phyloP scores from a whole-genome alignment of 176 grass and related monocot species.

The Aegilops speltoides region DNA sequence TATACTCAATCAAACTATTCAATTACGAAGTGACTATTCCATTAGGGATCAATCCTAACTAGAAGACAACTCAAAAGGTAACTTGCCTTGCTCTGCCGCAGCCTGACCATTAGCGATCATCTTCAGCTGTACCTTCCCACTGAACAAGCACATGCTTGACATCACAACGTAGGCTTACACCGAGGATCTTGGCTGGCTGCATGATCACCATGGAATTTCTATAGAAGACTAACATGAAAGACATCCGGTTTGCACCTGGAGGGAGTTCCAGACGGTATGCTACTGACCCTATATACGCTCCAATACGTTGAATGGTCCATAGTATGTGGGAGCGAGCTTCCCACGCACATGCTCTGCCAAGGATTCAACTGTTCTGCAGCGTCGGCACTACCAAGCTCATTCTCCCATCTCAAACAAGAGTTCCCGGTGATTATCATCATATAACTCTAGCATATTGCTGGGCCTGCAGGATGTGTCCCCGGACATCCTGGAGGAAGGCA shows the following conservation, averaged over 20 bases:
- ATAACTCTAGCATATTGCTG: neutral
- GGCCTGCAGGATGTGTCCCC: neutral
- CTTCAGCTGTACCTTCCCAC: no score
- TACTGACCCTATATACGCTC: neutral
- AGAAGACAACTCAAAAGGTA: no score
- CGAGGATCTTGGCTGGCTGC: neutral
- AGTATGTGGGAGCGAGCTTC: neutral
- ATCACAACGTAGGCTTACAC: no score
- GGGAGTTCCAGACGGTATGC: neutral
- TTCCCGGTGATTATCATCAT: neutral
- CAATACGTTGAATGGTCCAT: neutral
- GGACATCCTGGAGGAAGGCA: neutral
- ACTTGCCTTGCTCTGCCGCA: no score
- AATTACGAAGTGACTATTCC: no score
- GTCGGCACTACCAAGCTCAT: neutral
- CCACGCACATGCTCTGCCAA: neutral
- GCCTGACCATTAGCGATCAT: no score
- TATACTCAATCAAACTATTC: no score
- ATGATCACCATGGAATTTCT: neutral
- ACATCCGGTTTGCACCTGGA: neutral
- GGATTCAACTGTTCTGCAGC: neutral
- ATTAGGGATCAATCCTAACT: no score
- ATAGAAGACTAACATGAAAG: neutral
- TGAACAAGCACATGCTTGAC: no score
- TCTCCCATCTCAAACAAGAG: neutral